phyloP scores from a whole-genome alignment of 805 yeast genomes.

The Pichia kluyveri region DNA sequence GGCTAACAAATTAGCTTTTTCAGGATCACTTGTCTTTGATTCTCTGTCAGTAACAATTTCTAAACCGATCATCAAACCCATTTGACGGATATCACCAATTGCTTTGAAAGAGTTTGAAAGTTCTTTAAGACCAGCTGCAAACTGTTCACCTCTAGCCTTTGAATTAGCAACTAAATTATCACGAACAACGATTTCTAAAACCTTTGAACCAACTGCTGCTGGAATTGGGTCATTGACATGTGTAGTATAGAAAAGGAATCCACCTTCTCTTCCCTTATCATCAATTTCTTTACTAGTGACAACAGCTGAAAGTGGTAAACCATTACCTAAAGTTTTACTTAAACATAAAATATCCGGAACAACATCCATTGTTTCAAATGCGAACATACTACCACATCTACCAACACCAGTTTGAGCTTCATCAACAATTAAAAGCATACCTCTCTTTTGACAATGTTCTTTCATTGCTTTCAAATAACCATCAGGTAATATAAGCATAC shows the following conservation, averaged over 20 bases:
- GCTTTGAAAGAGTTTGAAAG: slow-evolving; percentile 22
- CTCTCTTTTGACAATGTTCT: slow-evolving; percentile 28
- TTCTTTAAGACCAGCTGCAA: slow-evolving; percentile 18
- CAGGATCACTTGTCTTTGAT: slow-evolving; percentile 35
- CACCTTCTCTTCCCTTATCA: slow-evolving; percentile 15
- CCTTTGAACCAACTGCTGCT: slow-evolving; percentile 24
- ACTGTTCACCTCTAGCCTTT: slow-evolving; percentile 19
- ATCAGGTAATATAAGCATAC: slow-evolving; percentile 36
- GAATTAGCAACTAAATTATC: slow-evolving; percentile 21
- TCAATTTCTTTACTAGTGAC: slow-evolving; percentile 19
- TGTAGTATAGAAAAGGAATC: slow-evolving; percentile 22
- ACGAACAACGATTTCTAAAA: slow-evolving; percentile 21
- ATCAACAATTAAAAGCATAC: slow-evolving; percentile 41
- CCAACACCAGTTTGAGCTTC: slow-evolving; percentile 51
- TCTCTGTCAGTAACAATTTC: slow-evolving; percentile 38
- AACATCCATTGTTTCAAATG: slow-evolving; percentile 23
- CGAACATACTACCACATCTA: slow-evolving; percentile 41
- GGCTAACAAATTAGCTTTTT: slow-evolving; percentile 10
- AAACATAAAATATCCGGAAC: slow-evolving; percentile 26
- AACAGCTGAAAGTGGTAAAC: slow-evolving; percentile 26
- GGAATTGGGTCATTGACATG: slow-evolving; percentile 25
- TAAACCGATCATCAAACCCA: slow-evolving; percentile 44
- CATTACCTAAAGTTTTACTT: slow-evolving; percentile 28
- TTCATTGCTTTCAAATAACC: slow-evolving; percentile 22
- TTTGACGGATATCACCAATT: slow-evolving; percentile 42